Base-by-base conservation (phyloP, 305 asterid genomes). In the Fraxinus floribunda region DNA sequence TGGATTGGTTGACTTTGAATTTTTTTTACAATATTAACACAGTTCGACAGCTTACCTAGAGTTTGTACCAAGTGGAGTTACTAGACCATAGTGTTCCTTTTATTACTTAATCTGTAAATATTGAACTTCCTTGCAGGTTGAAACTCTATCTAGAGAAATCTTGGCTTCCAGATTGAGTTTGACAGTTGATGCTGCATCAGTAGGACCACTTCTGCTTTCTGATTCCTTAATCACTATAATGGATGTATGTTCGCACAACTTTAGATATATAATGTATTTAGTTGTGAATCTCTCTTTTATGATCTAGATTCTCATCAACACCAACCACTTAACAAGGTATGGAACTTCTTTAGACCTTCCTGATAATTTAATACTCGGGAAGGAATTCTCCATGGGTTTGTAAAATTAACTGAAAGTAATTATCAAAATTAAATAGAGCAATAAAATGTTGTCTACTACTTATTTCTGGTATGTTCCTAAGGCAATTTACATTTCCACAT, bases 141-240 rank as follows among this genome's bases (percentile, higher is more conserved):
- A 96, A 85, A 89, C 92, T 36, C 94, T 96, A 62, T 88, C 94
- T 9, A 93, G 87, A 87, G 99, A 96, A 76, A 98, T 94, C 88
- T 87, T 96, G 90, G 98, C 97, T 26, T 92, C 99, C 83, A 91
- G 99, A 83, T 86, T 96, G 89, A 94, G 97, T 82, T 88, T 96
- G 87, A 94, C 94, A 1, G 94, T 85, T 81, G 94, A 91, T 86
- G 87, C 90, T 80, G 95, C 97, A 83, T 89, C 97, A 57, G 94
- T 94, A 86, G 98, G 92, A 78, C 90, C 90, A 77, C 94, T 94
- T 87, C 85, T 88, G 87, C 95, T 96, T 88, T 86, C 97, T 73
- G 99, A 96, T 90, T 87, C 98, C 75, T 88, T 77, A 76, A 88
- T 94, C 80, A 94, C 99, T 18, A 80, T 96, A 87, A 94, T 96